A percentile compares a stretch with the other conserved stretches of the same genome.
Conservation (phyloP, 352 stramenopile species). For the Globisporangium paddicum region DNA sequence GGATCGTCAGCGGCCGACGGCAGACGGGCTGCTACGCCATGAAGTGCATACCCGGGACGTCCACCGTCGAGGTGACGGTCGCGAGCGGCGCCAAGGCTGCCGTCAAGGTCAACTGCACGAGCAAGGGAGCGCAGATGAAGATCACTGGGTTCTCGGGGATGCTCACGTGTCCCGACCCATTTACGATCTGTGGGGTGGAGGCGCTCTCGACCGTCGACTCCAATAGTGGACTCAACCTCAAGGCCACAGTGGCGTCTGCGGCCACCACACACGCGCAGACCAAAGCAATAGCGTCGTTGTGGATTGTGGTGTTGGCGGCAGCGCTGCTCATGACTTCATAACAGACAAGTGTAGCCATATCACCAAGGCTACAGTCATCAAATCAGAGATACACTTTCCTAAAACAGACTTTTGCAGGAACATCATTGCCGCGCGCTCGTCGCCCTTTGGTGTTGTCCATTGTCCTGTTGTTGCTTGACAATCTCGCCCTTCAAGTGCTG, state of each 20-base stretch:
- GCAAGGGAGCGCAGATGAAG: slow-evolving; percentile 28
- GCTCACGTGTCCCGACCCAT: slow-evolving; percentile 63
- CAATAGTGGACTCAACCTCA: not conserved
- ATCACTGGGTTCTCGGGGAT: slow-evolving; percentile 44
- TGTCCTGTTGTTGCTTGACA: too few relatives aligned
- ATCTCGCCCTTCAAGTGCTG: too few relatives aligned
- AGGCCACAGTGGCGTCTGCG: not conserved
- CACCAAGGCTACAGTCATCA: too few relatives aligned
- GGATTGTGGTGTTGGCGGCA: not conserved
- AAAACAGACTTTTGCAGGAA: too few relatives aligned
- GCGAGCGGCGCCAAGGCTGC: slow-evolving; percentile 11
- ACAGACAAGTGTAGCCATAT: too few relatives aligned
- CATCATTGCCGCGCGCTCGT: too few relatives aligned
- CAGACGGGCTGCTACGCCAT: slow-evolving; percentile 78
- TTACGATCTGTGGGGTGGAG: slow-evolving; percentile 38
- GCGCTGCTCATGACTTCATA: too few relatives aligned
- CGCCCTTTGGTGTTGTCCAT: too few relatives aligned
- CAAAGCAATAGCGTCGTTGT: not conserved
- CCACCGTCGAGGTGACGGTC: slow-evolving; percentile 39
- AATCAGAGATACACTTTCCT: too few relatives aligned
- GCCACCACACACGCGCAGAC: not conserved
- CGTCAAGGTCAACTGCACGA: slow-evolving; percentile 37
- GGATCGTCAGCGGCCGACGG: slow-evolving; percentile 47
- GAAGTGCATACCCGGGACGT: slow-evolving; percentile 34
- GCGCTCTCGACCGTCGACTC: not conserved